Percentiles rank a stretch among this genome's conserved stretches.
phyloP scores from a whole-genome alignment of 176 grass and related monocot genomes.

The Lolium perenne region DNA sequence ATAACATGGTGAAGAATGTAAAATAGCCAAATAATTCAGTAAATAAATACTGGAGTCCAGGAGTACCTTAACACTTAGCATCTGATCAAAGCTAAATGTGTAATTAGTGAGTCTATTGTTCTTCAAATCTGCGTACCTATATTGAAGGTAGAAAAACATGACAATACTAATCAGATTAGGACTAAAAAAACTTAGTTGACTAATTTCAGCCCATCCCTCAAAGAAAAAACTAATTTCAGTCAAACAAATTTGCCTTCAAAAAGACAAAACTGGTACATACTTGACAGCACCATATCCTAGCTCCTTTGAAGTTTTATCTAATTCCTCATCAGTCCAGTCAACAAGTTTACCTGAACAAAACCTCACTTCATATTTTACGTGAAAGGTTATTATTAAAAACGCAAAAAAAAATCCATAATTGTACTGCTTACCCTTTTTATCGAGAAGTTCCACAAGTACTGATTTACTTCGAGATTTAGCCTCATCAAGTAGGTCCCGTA shows the following conservation, averaged over 20 bases:
- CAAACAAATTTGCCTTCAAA: conserved; percentile 34
- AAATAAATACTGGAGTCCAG: background rate
- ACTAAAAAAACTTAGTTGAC: conserved; percentile 7
- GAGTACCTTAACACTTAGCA: too few relatives aligned
- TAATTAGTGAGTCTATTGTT: too few relatives aligned
- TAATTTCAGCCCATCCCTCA: conserved; percentile 4
- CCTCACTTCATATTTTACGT: conserved; percentile 36
- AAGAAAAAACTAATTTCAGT: background rate
- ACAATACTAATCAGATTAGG: conserved; percentile 6
- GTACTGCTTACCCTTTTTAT: conserved; percentile 64
- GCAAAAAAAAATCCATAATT: conserved; percentile 27
- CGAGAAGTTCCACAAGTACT: conserved; percentile 68
- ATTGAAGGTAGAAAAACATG: conserved; percentile 26
- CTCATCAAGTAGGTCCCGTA: conserved; percentile 90
- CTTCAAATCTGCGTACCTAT: conserved; percentile 40
- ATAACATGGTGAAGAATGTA: background rate
- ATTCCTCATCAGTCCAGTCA: conserved; percentile 86
- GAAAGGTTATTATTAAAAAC: conserved; percentile 6
- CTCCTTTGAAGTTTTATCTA: conserved; percentile 87
- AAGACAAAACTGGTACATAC: conserved; percentile 42
- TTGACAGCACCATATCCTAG: conserved; percentile 96
- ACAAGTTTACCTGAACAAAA: conserved; percentile 65
- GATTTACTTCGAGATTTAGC: conserved; percentile 80
- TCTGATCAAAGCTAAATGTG: too few relatives aligned
- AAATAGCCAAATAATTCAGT: background rate